Base-by-base conservation (phyloP, 2,329 filamentous ascomycete species). In the Xylariaceae sp. region DNA sequence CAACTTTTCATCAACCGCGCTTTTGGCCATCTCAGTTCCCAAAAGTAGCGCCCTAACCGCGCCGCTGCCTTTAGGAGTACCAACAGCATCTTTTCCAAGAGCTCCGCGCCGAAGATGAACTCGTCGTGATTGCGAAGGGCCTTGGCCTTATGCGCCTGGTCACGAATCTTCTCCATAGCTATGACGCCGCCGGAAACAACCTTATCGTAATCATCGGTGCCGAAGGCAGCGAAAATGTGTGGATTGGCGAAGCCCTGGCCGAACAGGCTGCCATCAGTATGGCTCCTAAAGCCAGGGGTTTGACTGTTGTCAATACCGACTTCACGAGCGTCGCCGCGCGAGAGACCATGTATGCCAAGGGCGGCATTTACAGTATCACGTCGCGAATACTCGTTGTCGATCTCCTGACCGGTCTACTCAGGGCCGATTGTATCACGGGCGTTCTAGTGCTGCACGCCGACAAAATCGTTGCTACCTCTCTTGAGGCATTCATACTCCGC, bases 31-130 rank as follows among this genome's bases (percentile, higher is more conserved):
- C 9, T 6, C 4, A 35, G 29, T 26, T 30, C 8, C 34, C 19
- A 19, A 19, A 2, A 19, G 19, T 19, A 8, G 29, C 39, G n/a
- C 35, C 4, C 50, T 54, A 51, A 53, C 45, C 31, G 30, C 47
- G 29, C 8, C 53, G 27, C 19, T 53, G 26, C 19, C 41, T 6
- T 3, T 58, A 87, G 84, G 79, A 91, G 78, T 99, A 95, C 72
- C 94, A 99, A 76, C 91, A 97, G 76, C 87, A 89, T 67, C 84
- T 97, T 66, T 97, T 97, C 76, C 89, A 88, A 70, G 88, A 94
- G 74, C 84, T 95, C 62, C 87, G 90, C 60, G 77, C 84, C 58
- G 89, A 96, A 75, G 94, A 99, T 88, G 88, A 95, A 72, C 85
- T 99, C 61, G 87, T 97, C 65, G 80, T 99, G 52, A 81, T 97